These are phyloP conservation scores for Pseudoneurospora amorphoporcata DNA, from an alignment of 495 filamentous ascomycete genomes.

Conservation along the genomic window DNA sequence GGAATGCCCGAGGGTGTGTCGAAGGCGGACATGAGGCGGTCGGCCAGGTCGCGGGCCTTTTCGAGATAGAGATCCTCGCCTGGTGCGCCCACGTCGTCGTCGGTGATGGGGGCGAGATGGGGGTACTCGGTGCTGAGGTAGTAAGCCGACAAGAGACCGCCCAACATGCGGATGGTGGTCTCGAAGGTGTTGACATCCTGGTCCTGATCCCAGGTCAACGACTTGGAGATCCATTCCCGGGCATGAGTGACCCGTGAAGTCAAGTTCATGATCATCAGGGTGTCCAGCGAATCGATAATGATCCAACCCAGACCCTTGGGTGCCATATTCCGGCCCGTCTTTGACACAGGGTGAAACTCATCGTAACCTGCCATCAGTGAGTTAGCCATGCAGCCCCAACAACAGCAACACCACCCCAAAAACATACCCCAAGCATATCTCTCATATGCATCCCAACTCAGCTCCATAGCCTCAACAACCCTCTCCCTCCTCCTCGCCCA, in stretches of 20 bases:
- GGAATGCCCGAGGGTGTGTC: slow-evolving; percentile 79
- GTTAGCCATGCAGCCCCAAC: neutral
- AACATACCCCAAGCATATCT: slow-evolving; percentile 85
- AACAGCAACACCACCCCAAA: neutral
- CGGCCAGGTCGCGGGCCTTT: slow-evolving; percentile 86
- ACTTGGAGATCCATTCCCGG: slow-evolving; percentile 79
- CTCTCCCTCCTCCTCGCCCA: slow-evolving; percentile 71
- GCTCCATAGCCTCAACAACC: slow-evolving; percentile 80
- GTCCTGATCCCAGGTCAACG: slow-evolving; percentile 75
- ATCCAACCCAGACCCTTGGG: slow-evolving; percentile 88
- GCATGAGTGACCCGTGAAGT: slow-evolving; percentile 78
- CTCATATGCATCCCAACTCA: slow-evolving; percentile 90
- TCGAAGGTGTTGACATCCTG: slow-evolving; percentile 97
- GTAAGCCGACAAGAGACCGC: slow-evolving; percentile 87
- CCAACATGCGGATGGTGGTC: slow-evolving; percentile 96
- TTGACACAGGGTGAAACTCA: slow-evolving; percentile 72
- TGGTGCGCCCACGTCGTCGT: slow-evolving; percentile 54
- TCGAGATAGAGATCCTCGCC: slow-evolving; percentile 91
- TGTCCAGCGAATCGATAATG: slow-evolving; percentile 92
- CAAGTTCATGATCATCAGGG: slow-evolving; percentile 96
- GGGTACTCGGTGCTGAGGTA: slow-evolving; percentile 74
- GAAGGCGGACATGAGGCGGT: slow-evolving; percentile 78
- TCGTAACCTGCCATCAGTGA: slow-evolving; percentile 54
- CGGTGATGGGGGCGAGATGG: slow-evolving; percentile 50
- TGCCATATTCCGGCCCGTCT: slow-evolving; percentile 73